Conservation (phyloP, 192 early-diverging fungal species). For the Coemansia sp. region DNA sequence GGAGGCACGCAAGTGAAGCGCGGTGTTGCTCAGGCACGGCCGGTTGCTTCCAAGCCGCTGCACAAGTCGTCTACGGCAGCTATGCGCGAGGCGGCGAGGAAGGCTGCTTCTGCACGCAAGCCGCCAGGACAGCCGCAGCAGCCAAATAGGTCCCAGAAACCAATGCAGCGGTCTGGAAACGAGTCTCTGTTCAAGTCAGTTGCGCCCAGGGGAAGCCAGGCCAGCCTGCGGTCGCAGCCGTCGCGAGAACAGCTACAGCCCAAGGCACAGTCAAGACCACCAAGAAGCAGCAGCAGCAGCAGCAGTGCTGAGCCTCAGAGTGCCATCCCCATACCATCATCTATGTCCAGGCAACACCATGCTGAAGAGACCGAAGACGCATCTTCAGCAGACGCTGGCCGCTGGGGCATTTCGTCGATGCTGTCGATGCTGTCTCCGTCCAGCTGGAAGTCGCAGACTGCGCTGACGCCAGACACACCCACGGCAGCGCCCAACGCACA, state of each 20-base stretch:
- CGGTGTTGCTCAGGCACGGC: neutral
- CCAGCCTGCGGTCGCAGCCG: constrained; percentile 12
- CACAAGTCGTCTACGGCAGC: constrained; percentile 40
- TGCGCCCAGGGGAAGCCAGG: constrained; percentile 11
- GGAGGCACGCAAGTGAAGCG: constrained; percentile 9
- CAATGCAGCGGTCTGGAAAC: constrained; percentile 11
- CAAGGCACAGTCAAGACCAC: neutral
- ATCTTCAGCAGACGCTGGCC: constrained; percentile 20
- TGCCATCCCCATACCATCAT: constrained; percentile 20
- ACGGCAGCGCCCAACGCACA: neutral
- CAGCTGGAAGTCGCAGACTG: constrained; percentile 42
- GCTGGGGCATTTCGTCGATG: constrained; percentile 40
- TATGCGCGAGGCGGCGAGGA: constrained; percentile 45
- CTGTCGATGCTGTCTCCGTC: constrained; percentile 47
- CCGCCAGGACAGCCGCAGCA: constrained; percentile 6
- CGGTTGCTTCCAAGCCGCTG: constrained; percentile 9
- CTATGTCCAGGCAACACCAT: neutral
- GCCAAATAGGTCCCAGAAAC: neutral
- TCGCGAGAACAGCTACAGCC: constrained; percentile 13
- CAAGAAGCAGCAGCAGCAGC: constrained; percentile 3
- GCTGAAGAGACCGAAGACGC: neutral
- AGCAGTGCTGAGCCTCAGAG: neutral
- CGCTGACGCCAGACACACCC: constrained; percentile 22
- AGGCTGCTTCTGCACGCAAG: constrained; percentile 18
- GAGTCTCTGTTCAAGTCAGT: constrained; percentile 36